Evolutionary conservation across 768 basidiomycete species (phyloP).

Genomic region (Amylocystis lapponica): DNA sequence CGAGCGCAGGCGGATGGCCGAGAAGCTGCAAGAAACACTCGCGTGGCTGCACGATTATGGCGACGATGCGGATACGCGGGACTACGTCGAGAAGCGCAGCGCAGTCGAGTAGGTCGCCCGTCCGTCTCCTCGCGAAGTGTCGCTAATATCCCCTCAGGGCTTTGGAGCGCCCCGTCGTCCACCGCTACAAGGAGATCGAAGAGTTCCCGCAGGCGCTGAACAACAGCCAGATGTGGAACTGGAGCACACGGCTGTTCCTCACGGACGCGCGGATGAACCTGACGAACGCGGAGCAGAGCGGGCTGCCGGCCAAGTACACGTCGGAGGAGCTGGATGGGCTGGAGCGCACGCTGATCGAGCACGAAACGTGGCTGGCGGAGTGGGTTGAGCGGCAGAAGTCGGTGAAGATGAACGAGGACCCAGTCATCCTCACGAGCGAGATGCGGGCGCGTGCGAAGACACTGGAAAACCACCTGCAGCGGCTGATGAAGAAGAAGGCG

Average conservation of each 20-base stretch:
- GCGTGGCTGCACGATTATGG: constrained; percentile 82
- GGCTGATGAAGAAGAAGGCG: constrained; percentile 59
- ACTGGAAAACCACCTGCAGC: constrained; percentile 70
- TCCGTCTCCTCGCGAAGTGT: background rate
- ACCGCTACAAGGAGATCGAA: constrained; percentile 86
- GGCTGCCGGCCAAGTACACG: constrained; percentile 75
- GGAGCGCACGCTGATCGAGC: constrained; percentile 69
- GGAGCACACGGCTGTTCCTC: constrained; percentile 83
- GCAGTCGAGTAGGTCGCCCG: constrained; percentile 72
- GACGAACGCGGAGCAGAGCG: constrained; percentile 55
- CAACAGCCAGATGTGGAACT: constrained; percentile 83
- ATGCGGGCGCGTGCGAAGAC: constrained; percentile 80
- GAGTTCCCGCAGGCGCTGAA: constrained; percentile 81
- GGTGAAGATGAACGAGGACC: constrained; percentile 70
- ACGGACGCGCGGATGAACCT: constrained; percentile 71
- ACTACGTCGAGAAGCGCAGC: constrained; percentile 69
- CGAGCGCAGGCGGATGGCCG: constrained; percentile 64
- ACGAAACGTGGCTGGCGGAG: constrained; percentile 79
- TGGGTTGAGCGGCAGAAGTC: constrained; percentile 79
- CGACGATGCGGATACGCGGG: constrained; percentile 73
- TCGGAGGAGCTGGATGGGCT: constrained; percentile 78
- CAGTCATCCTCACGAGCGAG: constrained; percentile 80
- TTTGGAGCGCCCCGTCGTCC: constrained; percentile 75
- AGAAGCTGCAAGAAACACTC: constrained; percentile 68
- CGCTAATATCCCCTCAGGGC: constrained; percentile 35